Conservation (phyloP, 129 eudicot genomes). For the Heracleum sosnowskyi region DNA sequence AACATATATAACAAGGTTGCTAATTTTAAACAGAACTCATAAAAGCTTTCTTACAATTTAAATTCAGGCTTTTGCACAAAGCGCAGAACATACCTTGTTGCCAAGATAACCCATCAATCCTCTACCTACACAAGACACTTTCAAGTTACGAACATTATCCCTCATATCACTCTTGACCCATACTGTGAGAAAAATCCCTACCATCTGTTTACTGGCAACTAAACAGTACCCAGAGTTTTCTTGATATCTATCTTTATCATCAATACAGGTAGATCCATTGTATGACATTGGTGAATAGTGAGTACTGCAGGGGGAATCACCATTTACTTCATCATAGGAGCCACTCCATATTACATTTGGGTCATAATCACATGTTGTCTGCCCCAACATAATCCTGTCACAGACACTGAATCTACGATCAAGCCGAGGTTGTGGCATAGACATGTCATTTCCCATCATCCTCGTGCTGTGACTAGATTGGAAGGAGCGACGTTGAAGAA, state of each 20-base stretch:
- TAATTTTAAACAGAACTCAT: background rate
- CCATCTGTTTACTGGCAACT: constrained; percentile 99
- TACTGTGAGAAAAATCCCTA: constrained; percentile 73
- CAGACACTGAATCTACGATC: constrained; percentile 69
- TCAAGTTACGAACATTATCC: constrained; percentile 63
- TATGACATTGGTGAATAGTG: constrained; percentile 41
- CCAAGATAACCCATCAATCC: constrained; percentile 99
- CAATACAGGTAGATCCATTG: constrained; percentile 44
- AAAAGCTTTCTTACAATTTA: background rate
- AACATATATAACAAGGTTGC: constrained; percentile 6
- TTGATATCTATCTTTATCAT: constrained; percentile 45
- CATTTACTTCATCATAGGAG: constrained; percentile 76
- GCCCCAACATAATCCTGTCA: constrained; percentile 49
- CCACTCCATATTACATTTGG: constrained; percentile 38
- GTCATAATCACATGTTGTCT: constrained; percentile 50
- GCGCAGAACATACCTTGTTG: constrained; percentile 54
- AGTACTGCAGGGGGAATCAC: constrained; percentile 38
- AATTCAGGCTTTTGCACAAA: background rate
- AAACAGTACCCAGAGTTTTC: constrained; percentile 65
- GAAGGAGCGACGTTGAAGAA: constrained; percentile 53
- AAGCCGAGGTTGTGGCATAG: constrained; percentile 36
- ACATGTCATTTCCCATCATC: constrained; percentile 39
- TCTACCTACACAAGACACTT: constrained; percentile 96
- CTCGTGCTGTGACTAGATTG: constrained; percentile 81
- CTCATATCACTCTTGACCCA: constrained; percentile 85